These are phyloP conservation scores for Triticum aestivum DNA, from an alignment of 176 grass and related monocot species.

Conservation along the genomic window IWGSC_CS_RefSeq_v2.1 NC_057806.1:575607829-575608328, in stretches of 20 bases:
- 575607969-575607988: conserved; percentile 94
- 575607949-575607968: conserved; percentile 97
- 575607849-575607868: conserved; percentile 97
- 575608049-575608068: conserved; percentile 83
- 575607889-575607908: conserved; percentile 85
- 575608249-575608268: neutral
- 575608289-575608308: conserved; percentile 50
- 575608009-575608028: conserved; percentile 95
- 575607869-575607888: conserved; percentile 87
- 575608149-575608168: conserved; percentile 28
- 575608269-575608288: conserved; percentile 30
- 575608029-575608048: conserved; percentile 90
- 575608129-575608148: conserved; percentile 16
- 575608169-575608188: conserved; percentile 12
- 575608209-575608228: neutral
- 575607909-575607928: conserved; percentile 88
- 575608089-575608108: conserved; percentile 89
- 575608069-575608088: conserved; percentile 86
- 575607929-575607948: conserved; percentile 97
- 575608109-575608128: conserved; percentile 72
- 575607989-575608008: conserved; percentile 96
- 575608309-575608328: conserved; percentile 39
- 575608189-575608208: conserved; percentile 10
- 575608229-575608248: neutral
- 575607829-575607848: conserved; percentile 90